Conservation (phyloP, 164 flowering plant genomes). For the Echeveria elegans region DNA sequence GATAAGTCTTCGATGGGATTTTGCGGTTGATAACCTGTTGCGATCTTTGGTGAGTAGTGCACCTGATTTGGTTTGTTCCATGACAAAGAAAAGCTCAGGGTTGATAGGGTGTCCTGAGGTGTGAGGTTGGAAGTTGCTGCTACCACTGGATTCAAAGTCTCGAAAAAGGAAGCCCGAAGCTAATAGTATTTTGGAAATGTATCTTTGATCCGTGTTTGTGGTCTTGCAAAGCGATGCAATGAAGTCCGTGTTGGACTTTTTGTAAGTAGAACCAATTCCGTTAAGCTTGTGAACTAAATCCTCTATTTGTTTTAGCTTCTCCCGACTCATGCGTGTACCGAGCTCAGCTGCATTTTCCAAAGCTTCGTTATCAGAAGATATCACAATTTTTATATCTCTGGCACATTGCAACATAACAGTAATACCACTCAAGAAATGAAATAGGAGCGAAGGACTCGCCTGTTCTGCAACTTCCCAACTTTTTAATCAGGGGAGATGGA, state of each 20-base stretch:
- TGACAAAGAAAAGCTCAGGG: not conserved
- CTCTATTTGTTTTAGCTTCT: constrained; percentile 6
- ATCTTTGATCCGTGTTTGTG: not conserved
- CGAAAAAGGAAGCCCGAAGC: not conserved
- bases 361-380: not conserved
- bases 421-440: too few relatives aligned
- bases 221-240: not conserved
- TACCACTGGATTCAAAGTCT: not conserved
- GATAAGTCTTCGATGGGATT: not conserved
- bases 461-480: not conserved
- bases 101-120: not conserved
- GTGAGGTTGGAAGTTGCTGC: constrained; percentile 1
- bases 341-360: not conserved
- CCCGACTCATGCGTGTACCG: not conserved
- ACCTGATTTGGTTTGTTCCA: constrained; percentile 4
- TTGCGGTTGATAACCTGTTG: not conserved
- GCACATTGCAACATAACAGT: too few relatives aligned
- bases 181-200: constrained; percentile 1
- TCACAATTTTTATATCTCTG: too few relatives aligned
- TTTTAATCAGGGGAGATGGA: not conserved
- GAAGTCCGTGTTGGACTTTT: not conserved
- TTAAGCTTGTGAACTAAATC: not conserved
- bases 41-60: not conserved
- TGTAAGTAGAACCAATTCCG: not conserved
- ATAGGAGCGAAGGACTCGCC: not conserved